Evolutionary conservation across 2,329 filamentous ascomycete species (phyloP).

Genomic region (Phaeosphaeriaceae sp.): DNA sequence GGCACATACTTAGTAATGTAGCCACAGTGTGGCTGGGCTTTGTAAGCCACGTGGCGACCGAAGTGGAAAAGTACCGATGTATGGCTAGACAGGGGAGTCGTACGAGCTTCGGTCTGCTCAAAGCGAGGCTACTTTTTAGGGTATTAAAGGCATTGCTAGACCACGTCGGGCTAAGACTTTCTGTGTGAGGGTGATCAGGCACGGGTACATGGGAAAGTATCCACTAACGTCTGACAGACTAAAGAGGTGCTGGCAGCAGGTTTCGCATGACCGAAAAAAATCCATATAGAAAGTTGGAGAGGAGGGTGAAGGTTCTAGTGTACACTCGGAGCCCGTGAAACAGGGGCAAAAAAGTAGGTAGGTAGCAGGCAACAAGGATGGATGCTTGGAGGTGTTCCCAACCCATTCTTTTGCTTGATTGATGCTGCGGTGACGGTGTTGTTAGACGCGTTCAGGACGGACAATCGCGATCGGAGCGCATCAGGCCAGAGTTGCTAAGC

Average conservation of each 20-base stretch:
- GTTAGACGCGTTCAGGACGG: conserved; percentile 12
- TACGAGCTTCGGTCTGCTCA: conserved; percentile 19
- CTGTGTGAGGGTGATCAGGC: conserved; percentile 26
- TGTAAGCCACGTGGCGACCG: too few species aligned
- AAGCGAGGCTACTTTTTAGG: too few species aligned
- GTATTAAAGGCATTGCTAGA: conserved; percentile 17
- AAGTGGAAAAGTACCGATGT: background rate
- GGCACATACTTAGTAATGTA: too few species aligned
- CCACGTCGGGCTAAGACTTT: conserved; percentile 15
- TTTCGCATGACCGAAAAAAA: background rate
- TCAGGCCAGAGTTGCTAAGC: conserved; percentile 10
- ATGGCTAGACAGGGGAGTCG: too few species aligned
- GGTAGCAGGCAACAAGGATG: too few species aligned
- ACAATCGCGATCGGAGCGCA: conserved; percentile 7
- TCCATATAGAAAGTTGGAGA: background rate
- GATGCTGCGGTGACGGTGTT: conserved; percentile 4
- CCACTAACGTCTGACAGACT: conserved; percentile 28
- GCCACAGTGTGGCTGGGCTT: too few species aligned
- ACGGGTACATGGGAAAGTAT: conserved; percentile 24
- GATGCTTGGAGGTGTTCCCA: too few species aligned
- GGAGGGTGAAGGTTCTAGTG: too few species aligned
- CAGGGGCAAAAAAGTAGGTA: too few species aligned
- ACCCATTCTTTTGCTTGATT: background rate
- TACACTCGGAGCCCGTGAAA: too few species aligned
- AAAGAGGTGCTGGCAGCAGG: conserved; percentile 2